phyloP scores from a whole-genome alignment of 257 asterid species.

The Solanum pimpinellifolium region DNA sequence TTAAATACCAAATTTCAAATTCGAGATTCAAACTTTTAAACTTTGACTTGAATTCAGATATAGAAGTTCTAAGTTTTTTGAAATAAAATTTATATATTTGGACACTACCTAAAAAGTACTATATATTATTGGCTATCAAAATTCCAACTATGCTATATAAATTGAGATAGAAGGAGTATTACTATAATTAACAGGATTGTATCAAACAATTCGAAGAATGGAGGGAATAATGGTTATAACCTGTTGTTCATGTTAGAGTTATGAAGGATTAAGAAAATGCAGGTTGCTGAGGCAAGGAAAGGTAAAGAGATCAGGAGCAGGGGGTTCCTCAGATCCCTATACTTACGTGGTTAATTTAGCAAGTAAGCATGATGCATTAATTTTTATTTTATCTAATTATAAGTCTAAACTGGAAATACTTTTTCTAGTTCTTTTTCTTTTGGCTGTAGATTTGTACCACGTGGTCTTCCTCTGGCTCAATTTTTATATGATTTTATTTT shows the following conservation, averaged over 20 bases:
- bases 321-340: constrained; percentile 82
- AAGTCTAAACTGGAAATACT: background rate
- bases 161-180: background rate
- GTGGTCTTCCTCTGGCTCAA: background rate
- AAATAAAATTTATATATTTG: background rate
- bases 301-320: constrained; percentile 81
- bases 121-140: background rate
- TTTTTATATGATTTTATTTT: background rate
- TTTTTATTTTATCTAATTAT: background rate
- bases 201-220: background rate
- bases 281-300: constrained; percentile 70
- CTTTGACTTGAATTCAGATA: background rate
- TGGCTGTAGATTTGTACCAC: background rate
- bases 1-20: background rate
- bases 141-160: background rate
- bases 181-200: background rate
- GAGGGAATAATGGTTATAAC: background rate
- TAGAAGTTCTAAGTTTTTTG: background rate
- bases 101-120: no score
- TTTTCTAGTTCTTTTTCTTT: background rate
- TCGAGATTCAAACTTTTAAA: background rate
- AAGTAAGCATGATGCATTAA: background rate
- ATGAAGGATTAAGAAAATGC: background rate
- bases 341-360: constrained; percentile 50
- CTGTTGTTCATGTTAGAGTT: background rate